Base-by-base conservation (phyloP, 495 filamentous ascomycete genomes). In the Aspergillus steynii region DNA sequence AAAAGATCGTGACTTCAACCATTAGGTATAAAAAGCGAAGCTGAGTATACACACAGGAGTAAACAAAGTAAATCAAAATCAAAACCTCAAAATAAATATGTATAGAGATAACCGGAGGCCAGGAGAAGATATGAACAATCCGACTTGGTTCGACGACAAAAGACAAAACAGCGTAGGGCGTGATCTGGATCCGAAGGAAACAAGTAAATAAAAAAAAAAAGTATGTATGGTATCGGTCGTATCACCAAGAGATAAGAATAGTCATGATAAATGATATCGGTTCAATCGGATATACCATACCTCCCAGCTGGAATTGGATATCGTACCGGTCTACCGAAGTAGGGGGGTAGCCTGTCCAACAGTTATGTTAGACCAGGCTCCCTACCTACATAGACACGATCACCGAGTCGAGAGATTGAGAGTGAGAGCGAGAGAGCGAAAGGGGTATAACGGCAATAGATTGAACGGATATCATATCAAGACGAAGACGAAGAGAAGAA, bases 221-320 rank as follows among this genome's bases (percentile, higher is more conserved):
- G 29, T 55, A 55, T 55, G 53, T 55, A 46, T 55, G 53, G 53
- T 55, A 55, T 47, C 53, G 37, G 53, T 55, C 53, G 53, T 47
- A 46, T 55, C 53, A 55, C 53, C 53, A 55, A 20, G 20, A 20
- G 7, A 29, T 10, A 46, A 55, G 32, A 55, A 34, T 5, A 53
- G 27, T 4, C 28, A 4, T 0, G 42, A 45, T 10, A 20, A 55
- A 28, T 45, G 27, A 4, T 28, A 47, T 28, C 29, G n/a, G 29
- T 12, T 55, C 53, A 34, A 20, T 20, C 20, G 20, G 20, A 20
- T 20, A 20, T 20, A 20, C 20, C 20, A 20, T 20, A 20, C 20
- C 20, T 20, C 20, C 20, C 20, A 20, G 20, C 20, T 20, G 20
- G 20, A 20, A 20, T 20, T 20, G 20, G 12, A 45, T 27, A 55